phyloP scores from a whole-genome alignment of 1,139 yeast genomes.

The Protomyces macrosporus region DNA sequence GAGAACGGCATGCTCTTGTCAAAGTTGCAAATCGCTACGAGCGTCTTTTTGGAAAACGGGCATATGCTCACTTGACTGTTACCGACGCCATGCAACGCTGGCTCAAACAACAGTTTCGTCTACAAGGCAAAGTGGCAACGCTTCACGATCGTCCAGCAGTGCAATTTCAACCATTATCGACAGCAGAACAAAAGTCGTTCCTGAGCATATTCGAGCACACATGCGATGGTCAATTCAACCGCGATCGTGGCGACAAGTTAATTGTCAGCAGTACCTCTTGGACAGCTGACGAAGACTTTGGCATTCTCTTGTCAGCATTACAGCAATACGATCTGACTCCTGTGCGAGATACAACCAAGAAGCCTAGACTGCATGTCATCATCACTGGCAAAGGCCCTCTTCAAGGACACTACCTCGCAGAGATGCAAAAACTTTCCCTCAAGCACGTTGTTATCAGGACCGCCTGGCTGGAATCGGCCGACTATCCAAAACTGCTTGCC shows the following conservation, averaged over 20 bases:
- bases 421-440: conserved; percentile 34
- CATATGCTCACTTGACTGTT: conserved; percentile 73
- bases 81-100: conserved; percentile 60
- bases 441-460: conserved; percentile 51
- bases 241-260: conserved; percentile 35
- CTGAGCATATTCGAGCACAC: conserved; percentile 45
- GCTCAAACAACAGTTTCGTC: not conserved
- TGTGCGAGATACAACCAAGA: conserved; percentile 32
- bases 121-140: conserved; percentile 27
- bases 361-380: conserved; percentile 55
- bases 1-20: conserved; percentile 57
- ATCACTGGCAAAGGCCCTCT: conserved; percentile 96
- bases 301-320: conserved; percentile 62
- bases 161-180: conserved; percentile 54
- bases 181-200: conserved; percentile 5
- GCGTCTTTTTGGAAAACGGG: conserved; percentile 51
- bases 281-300: conserved; percentile 91
- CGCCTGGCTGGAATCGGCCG: conserved; percentile 73
- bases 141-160: conserved; percentile 71
- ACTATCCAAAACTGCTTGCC: conserved; percentile 71
- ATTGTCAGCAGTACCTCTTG: conserved; percentile 85
- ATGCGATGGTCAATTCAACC: conserved; percentile 28
- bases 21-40: conserved; percentile 55
- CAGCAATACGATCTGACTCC: conserved; percentile 49
- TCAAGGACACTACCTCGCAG: conserved; percentile 47